phyloP scores from a whole-genome alignment of 2,329 filamentous ascomycete genomes.

The Venturia effusa region DNA sequence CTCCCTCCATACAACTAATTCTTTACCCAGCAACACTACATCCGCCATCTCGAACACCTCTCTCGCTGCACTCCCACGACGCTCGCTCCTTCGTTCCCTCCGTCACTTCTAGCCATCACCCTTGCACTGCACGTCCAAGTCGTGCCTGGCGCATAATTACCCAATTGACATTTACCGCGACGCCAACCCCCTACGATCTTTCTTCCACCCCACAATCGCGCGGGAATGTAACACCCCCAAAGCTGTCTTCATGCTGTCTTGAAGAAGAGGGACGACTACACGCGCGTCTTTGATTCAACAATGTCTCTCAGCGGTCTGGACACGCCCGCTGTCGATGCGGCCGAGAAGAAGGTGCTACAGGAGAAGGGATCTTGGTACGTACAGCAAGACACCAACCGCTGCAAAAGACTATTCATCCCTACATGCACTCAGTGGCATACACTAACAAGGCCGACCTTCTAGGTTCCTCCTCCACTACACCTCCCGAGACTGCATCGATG shows the following conservation, averaged over 20 bases:
- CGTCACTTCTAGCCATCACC: background rate
- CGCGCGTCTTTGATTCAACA: background rate
- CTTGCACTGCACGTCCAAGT: background rate
- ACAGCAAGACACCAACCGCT: background rate
- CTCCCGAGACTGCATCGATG: conserved; percentile 74
- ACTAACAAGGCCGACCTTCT: conserved; percentile 12
- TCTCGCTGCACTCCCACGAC: background rate
- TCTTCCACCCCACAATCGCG: background rate
- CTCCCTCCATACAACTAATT: too few relatives aligned
- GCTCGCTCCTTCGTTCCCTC: background rate
- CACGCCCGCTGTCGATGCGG: conserved; percentile 67
- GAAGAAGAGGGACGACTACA: background rate
- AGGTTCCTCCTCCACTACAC: conserved; percentile 95
- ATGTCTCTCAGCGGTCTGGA: conserved; percentile 98
- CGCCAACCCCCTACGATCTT: background rate
- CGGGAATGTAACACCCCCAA: background rate
- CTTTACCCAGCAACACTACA: background rate
- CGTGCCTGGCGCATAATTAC: background rate
- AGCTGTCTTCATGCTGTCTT: background rate
- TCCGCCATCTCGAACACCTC: background rate
- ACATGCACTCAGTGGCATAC: conserved; percentile 11
- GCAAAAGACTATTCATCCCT: conserved; percentile 7
- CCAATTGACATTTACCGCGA: too few relatives aligned
- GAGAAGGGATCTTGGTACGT: conserved; percentile 93
- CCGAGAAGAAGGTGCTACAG: conserved; percentile 65